phyloP scores from a whole-genome alignment of 2,329 filamentous ascomycete genomes.

The Penicillium sp. region DNA sequence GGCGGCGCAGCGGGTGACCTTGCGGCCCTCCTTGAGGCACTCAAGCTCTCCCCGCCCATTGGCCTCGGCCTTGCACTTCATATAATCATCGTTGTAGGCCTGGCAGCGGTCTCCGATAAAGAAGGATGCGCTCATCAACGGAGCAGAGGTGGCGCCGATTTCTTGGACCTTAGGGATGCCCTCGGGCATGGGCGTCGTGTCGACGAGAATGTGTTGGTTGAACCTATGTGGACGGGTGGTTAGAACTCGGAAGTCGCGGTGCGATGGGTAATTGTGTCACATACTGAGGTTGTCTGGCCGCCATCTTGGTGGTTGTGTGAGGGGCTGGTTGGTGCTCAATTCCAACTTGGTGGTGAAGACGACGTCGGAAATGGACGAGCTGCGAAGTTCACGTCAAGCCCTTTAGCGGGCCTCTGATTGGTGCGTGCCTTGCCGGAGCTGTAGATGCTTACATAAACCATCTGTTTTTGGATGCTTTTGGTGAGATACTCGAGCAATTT shows the following conservation, averaged over 20 bases:
- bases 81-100: slow-evolving; percentile 97
- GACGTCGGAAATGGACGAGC: slow-evolving; percentile 15
- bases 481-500: not conserved
- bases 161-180: slow-evolving; percentile 90
- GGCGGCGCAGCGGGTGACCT: slow-evolving; percentile 92
- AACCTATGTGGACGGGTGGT: slow-evolving; percentile 60
- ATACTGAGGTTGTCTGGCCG: slow-evolving; percentile 31
- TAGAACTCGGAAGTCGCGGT: slow-evolving; percentile 16
- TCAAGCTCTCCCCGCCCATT: slow-evolving; percentile 87
- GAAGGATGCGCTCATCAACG: slow-evolving; percentile 85
- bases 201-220: slow-evolving; percentile 88
- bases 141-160: slow-evolving; percentile 87
- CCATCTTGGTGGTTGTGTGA: slow-evolving; percentile 25
- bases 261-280: slow-evolving; percentile 20
- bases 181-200: slow-evolving; percentile 91
- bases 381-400: slow-evolving; percentile 31
- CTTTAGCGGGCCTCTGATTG: slow-evolving; percentile 33
- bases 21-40: slow-evolving; percentile 92
- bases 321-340: slow-evolving; percentile 8
- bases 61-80: slow-evolving; percentile 98
- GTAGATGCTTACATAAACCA: slow-evolving; percentile 15
- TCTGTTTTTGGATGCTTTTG: not conserved
- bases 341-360: slow-evolving; percentile 7
- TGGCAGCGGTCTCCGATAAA: slow-evolving; percentile 96
- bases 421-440: slow-evolving; percentile 15